These are phyloP conservation scores for Chytriomyces hyalinus DNA, from an alignment of 192 early-diverging fungal genomes.

Conservation along the genomic window DNA sequence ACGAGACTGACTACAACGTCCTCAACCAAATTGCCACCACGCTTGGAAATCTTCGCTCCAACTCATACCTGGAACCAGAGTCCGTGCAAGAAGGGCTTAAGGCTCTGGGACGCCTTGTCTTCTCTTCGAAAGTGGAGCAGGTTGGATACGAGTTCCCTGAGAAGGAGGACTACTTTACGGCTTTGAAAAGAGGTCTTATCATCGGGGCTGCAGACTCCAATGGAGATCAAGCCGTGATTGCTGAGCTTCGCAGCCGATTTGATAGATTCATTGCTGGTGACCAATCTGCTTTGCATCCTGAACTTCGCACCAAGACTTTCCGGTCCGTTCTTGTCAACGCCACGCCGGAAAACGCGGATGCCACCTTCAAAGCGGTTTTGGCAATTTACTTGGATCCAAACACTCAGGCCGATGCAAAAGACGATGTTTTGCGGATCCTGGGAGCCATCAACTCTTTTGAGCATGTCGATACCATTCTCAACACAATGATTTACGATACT, in stretches of 20 bases:
- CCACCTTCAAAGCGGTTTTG: constrained; percentile 51
- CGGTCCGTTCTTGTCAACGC: constrained; percentile 61
- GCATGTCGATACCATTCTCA: constrained; percentile 64
- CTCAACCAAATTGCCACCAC: constrained; percentile 71
- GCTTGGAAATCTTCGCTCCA: constrained; percentile 62
- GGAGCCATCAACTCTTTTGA: constrained; percentile 52
- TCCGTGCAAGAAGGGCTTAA: constrained; percentile 66
- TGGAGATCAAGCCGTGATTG: constrained; percentile 50
- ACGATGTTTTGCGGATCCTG: constrained; percentile 57
- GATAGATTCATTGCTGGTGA: constrained; percentile 64
- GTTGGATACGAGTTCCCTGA: constrained; percentile 80
- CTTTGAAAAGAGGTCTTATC: constrained; percentile 75
- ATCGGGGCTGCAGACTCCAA: constrained; percentile 76
- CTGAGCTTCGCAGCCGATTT: constrained; percentile 54
- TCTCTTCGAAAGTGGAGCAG: constrained; percentile 70
- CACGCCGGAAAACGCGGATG: constrained; percentile 33
- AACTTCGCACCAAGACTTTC: constrained; percentile 71
- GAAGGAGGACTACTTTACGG: constrained; percentile 76
- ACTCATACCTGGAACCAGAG: constrained; percentile 71
- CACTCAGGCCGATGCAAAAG: constrained; percentile 24
- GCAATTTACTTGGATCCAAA: constrained; percentile 45
- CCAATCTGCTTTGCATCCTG: constrained; percentile 64
- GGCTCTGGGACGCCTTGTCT: constrained; percentile 72
- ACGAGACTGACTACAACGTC: constrained; percentile 78
- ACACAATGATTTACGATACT: constrained; percentile 70